Conservation (phyloP, 345 rosid genomes). For the Pugionium dolabratum region DNA sequence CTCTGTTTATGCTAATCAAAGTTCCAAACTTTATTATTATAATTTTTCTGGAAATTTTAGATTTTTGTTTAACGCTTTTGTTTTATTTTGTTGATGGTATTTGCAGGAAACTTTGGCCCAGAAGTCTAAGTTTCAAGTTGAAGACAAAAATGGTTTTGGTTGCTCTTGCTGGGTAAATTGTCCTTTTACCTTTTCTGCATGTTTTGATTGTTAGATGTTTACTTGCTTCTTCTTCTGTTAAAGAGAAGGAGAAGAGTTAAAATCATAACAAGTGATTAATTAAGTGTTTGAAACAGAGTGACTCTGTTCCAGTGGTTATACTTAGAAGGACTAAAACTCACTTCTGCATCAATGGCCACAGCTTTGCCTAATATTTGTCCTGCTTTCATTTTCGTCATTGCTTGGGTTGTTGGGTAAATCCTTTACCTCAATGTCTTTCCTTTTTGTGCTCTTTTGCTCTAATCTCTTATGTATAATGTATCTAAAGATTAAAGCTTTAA, state of each 20-base stretch:
- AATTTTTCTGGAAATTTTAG: not conserved
- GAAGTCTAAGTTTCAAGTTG: slow-evolving; percentile 52
- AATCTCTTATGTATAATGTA: not conserved
- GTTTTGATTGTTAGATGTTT: not conserved
- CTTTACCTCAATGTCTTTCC: not conserved
- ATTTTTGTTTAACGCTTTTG: not conserved
- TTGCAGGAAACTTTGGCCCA: slow-evolving; percentile 78
- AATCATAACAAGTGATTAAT: not conserved
- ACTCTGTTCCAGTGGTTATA: slow-evolving; percentile 71
- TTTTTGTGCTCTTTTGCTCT: too few species aligned
- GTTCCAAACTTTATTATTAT: too few species aligned
- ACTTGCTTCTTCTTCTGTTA: not conserved
- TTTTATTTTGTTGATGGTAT: slow-evolving; percentile 7
- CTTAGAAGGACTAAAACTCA: slow-evolving; percentile 72
- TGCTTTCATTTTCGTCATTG: slow-evolving; percentile 77
- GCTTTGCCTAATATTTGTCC: slow-evolving; percentile 97
- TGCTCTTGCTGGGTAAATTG: slow-evolving; percentile 67
- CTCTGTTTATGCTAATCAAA: not conserved
- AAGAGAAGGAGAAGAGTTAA: not conserved
- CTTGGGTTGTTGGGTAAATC: slow-evolving; percentile 69
- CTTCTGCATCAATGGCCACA: slow-evolving; percentile 90
- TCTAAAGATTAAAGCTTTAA: not conserved
- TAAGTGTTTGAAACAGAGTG: slow-evolving; percentile 52
- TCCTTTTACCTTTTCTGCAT: not conserved
- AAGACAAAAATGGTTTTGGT: slow-evolving; percentile 60